phyloP scores from a whole-genome alignment of 1,284 basidiomycete species.

The Cutaneotrichosporon mucoides region DNA sequence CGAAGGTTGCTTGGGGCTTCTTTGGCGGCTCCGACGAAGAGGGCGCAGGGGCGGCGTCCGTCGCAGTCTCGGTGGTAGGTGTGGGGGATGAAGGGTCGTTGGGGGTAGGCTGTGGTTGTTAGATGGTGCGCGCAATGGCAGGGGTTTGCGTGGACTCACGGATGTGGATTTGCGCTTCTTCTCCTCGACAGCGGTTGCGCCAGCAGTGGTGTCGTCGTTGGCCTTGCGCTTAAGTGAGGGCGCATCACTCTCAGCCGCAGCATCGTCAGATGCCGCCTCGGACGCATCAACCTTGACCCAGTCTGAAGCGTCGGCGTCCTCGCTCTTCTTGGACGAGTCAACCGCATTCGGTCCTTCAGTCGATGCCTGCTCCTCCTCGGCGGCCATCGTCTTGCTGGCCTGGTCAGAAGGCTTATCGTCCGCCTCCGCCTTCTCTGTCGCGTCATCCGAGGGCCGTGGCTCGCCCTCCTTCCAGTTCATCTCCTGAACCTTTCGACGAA shows the following conservation, averaged over 20 bases:
- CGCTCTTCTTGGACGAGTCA: neutral
- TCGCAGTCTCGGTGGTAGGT: too few species aligned
- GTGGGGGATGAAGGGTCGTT: neutral
- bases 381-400: too few species aligned
- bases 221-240: constrained; percentile 40
- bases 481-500: constrained; percentile 43
- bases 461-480: constrained; percentile 38
- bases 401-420: neutral
- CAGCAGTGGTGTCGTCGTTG: constrained; percentile 13
- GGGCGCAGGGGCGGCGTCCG: neutral
- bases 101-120: constrained; percentile 2
- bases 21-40: constrained; percentile 12
- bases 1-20: constrained; percentile 52
- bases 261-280: constrained; percentile 5
- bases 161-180: constrained; percentile 23
- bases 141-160: constrained; percentile 6
- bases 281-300: constrained; percentile 24
- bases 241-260: constrained; percentile 7
- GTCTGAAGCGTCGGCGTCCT: neutral
- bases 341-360: neutral
- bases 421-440: constrained; percentile 7
- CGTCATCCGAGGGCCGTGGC: neutral
- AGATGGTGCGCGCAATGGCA: too few species aligned
- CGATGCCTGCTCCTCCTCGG: too few species aligned
- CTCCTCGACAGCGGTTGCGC: constrained; percentile 22